Conservation (phyloP, 306 rosid species). For the Cicer judaicum region DNA sequence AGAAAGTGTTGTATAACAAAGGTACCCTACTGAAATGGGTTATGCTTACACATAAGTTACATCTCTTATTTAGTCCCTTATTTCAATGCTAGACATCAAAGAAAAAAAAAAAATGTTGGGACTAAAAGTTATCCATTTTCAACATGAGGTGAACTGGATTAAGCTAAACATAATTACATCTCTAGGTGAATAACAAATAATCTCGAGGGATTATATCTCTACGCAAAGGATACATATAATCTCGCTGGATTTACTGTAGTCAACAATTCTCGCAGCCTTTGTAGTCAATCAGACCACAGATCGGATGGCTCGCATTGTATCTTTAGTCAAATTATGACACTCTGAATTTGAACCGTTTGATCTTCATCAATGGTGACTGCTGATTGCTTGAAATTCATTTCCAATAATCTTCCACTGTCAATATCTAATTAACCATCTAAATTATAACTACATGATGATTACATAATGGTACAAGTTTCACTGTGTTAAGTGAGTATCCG, state of each 20-base stretch:
- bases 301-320: background rate
- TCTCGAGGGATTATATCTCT: background rate
- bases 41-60: constrained; percentile 35
- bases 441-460: constrained; percentile 41
- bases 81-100: constrained; percentile 4
- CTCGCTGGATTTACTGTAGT: background rate
- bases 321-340: background rate
- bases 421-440: constrained; percentile 52
- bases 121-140: constrained; percentile 38
- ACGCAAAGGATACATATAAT: background rate
- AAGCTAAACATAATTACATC: constrained; percentile 48
- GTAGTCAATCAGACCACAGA: background rate
- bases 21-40: background rate
- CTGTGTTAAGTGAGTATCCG: constrained; percentile 43
- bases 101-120: constrained; percentile 25
- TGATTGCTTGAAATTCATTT: background rate
- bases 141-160: constrained; percentile 29
- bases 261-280: background rate
- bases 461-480: constrained; percentile 50
- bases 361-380: background rate
- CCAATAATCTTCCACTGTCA: constrained; percentile 28
- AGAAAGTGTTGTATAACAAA: background rate
- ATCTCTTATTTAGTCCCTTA: constrained; percentile 32
- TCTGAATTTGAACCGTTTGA: background rate
- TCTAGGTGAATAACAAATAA: constrained; percentile 21